Conservation (phyloP, 768 basidiomycete genomes). For the Trametes elegans region DNA sequence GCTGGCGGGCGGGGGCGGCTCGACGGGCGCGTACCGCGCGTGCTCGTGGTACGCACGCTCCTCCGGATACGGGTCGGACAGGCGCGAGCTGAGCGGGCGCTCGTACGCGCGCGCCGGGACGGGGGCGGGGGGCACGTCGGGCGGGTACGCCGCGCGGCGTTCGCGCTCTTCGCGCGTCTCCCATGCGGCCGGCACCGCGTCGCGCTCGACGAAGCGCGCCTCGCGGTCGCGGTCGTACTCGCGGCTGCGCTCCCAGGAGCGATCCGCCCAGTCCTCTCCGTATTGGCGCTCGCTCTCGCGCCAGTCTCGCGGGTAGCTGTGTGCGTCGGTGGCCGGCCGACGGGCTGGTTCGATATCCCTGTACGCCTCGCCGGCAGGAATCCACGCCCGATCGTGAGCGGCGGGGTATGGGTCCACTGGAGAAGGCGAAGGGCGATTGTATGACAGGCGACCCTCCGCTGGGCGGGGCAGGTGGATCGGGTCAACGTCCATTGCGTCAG, state of each 20-base stretch:
- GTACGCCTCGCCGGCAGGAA: conserved; percentile 20
- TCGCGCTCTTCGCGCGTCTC: conserved; percentile 33
- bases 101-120: conserved; percentile 23
- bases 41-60: conserved; percentile 22
- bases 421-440: conserved; percentile 24
- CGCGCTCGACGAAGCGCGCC: conserved; percentile 21
- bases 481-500: conserved; percentile 27
- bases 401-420: conserved; percentile 11
- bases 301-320: conserved; percentile 22
- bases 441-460: conserved; percentile 14
- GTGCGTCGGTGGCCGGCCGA: conserved; percentile 12
- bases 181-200: conserved; percentile 22
- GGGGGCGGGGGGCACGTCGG: conserved; percentile 1
- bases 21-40: conserved; percentile 22
- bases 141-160: conserved; percentile 20
- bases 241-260: conserved; percentile 23
- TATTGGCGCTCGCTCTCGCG: conserved; percentile 20
- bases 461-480: conserved; percentile 15
- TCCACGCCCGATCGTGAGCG: conserved; percentile 20
- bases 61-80: conserved; percentile 24
- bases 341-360: conserved; percentile 17
- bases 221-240: conserved; percentile 24
- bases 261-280: conserved; percentile 24
- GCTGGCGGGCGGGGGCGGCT: conserved; percentile 1
- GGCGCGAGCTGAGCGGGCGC: conserved; percentile 26